Conservation (phyloP, 768 basidiomycete species). For the Butyriboletus loyo region DNA sequence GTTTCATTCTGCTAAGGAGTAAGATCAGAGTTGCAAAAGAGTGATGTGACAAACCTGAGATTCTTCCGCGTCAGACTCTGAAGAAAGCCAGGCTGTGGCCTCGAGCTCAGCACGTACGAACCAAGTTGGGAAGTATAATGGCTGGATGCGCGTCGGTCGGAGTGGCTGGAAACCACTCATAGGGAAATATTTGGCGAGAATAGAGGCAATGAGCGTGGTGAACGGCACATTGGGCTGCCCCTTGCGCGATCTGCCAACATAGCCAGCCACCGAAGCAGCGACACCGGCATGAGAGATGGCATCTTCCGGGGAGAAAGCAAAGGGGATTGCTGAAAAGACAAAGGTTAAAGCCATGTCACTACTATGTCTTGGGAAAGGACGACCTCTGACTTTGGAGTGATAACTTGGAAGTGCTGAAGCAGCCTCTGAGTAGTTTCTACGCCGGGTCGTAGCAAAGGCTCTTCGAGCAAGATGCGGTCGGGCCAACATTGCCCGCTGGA, state of each 20-base stretch:
- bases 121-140: constrained; percentile 66
- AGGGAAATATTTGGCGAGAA: constrained; percentile 38
- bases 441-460: not conserved
- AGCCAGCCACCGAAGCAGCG: constrained; percentile 31
- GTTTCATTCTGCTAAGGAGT: constrained; percentile 28
- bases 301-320: constrained; percentile 43
- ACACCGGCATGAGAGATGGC: constrained; percentile 41
- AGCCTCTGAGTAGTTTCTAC: constrained; percentile 21
- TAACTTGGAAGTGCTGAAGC: constrained; percentile 18
- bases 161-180: constrained; percentile 37
- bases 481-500: constrained; percentile 14
- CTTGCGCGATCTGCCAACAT: constrained; percentile 16
- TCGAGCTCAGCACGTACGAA: constrained; percentile 53
- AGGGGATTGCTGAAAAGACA: constrained; percentile 45
- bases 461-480: constrained; percentile 8
- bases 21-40: constrained; percentile 2
- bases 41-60: constrained; percentile 21
- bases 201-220: constrained; percentile 26
- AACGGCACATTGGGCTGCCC: constrained; percentile 16
- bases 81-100: constrained; percentile 30
- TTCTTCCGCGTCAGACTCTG: constrained; percentile 21
- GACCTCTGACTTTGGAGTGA: constrained; percentile 41
- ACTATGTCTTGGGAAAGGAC: constrained; percentile 1
- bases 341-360: constrained; percentile 6
- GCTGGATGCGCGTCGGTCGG: constrained; percentile 44